A percentile compares a stretch with the other conserved stretches of the same genome.
These are phyloP conservation scores for Draba incana DNA, from an alignment of 345 rosid species.

Conservation along the genomic window DNA sequence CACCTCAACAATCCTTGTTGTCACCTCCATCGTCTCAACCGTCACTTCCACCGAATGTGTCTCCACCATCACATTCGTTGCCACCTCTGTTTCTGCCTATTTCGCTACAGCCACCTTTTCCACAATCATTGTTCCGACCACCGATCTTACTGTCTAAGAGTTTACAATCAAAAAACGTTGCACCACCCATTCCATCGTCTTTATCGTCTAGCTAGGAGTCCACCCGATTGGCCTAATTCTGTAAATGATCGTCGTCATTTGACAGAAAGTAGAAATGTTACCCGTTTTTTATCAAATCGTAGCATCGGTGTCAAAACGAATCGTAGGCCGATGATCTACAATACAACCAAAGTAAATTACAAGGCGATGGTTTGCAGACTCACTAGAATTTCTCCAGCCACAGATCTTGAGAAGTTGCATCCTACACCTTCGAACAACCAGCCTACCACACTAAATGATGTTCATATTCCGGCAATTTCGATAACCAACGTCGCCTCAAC, in stretches of 20 bases:
- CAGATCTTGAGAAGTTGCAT: constrained; percentile 64
- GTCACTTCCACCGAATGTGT: no score
- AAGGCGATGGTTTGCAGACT: constrained; percentile 68
- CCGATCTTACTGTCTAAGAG: neutral
- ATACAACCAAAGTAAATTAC: constrained; percentile 65
- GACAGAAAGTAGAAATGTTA: neutral
- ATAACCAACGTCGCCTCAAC: neutral
- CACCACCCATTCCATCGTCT: constrained; percentile 44
- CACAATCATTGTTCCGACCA: constrained; percentile 35
- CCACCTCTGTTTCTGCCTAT: no score
- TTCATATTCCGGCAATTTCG: constrained; percentile 5
- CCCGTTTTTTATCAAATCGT: neutral
- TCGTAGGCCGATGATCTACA: constrained; percentile 45
- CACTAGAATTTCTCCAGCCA: constrained; percentile 55
- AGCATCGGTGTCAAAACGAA: neutral
- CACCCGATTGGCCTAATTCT: neutral
- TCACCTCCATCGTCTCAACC: no score
- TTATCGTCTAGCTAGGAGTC: neutral
- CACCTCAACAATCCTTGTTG: no score
- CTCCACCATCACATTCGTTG: no score
- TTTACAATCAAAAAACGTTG: neutral
- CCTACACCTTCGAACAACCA: constrained; percentile 74
- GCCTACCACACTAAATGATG: constrained; percentile 43
- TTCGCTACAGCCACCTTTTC: constrained; percentile 37
- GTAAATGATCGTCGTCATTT: neutral